Percentiles rank a stretch among this genome's conserved stretches.
These are phyloP conservation scores for Rhizoclosmatium globosum DNA, from an alignment of 192 early-diverging fungal species.

Conservation along the genomic window DNA sequence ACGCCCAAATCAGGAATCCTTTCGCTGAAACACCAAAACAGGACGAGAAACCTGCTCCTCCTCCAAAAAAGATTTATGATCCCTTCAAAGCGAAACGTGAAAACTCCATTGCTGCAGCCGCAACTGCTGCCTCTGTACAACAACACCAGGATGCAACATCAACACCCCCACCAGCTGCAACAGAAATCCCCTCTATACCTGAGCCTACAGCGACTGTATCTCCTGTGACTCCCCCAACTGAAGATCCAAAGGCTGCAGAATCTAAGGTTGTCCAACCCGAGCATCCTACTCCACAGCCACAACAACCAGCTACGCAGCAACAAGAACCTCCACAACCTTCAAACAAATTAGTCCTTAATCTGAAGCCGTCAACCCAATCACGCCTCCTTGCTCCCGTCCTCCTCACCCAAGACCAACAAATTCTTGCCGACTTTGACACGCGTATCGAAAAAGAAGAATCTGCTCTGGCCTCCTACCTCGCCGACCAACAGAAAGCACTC, in stretches of 20 bases:
- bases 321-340: neutral
- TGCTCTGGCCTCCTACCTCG: slow-evolving; percentile 2
- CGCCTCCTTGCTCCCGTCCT: neutral
- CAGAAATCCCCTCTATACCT: neutral
- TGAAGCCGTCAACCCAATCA: slow-evolving; percentile 25
- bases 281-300: neutral
- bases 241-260: neutral
- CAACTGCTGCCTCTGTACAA: neutral
- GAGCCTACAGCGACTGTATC: neutral
- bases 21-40: neutral
- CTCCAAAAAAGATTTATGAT: slow-evolving; percentile 23
- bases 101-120: neutral
- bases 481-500: neutral
- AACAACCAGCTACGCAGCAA: neutral
- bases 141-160: neutral
- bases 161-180: neutral
- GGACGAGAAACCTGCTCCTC: neutral
- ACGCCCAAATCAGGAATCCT: slow-evolving; percentile 14
- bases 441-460: slow-evolving; percentile 27
- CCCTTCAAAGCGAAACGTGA: slow-evolving; percentile 17
- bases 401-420: slow-evolving; percentile 12
- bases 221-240: neutral
- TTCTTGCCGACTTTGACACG: slow-evolving; percentile 7
- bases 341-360: slow-evolving; percentile 19
- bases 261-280: neutral